Evolutionary conservation across 306 rosid species (phyloP).

Genomic region (Macrotyloma uniflorum): DNA sequence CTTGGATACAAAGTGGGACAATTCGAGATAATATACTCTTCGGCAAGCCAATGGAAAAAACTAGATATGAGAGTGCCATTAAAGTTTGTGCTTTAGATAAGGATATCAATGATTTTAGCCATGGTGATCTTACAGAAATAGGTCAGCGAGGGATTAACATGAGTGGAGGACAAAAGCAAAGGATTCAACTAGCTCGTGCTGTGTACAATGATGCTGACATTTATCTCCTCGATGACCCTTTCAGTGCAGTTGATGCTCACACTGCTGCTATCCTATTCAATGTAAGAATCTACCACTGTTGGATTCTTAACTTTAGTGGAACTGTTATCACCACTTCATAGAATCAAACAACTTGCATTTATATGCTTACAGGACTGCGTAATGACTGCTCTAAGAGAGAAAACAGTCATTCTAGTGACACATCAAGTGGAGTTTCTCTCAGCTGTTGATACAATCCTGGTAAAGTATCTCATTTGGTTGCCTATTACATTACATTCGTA

Average conservation of each 20-base stretch:
- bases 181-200: constrained; percentile 87
- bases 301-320: background rate
- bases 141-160: constrained; percentile 88
- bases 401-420: constrained; percentile 77
- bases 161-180: constrained; percentile 94
- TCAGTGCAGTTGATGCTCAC: constrained; percentile 90
- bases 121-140: constrained; percentile 87
- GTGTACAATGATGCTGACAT: constrained; percentile 77
- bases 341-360: constrained; percentile 23
- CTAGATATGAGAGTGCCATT: constrained; percentile 60
- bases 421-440: constrained; percentile 90
- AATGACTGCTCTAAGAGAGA: constrained; percentile 59
- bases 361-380: constrained; percentile 67
- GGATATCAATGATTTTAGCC: constrained; percentile 62
- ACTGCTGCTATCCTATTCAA: constrained; percentile 70
- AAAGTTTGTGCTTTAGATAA: constrained; percentile 73
- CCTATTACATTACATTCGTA: background rate
- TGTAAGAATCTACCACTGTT: constrained; percentile 40
- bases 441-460: constrained; percentile 69
- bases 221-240: constrained; percentile 81
- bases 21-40: constrained; percentile 72
- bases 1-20: constrained; percentile 95
- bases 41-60: constrained; percentile 68
- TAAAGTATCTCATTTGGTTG: constrained; percentile 18
- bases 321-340: background rate